Evolutionary conservation across 257 asterid species (phyloP), one percentile per base, ranked within the genome.

Genomic region (Echites panduratus): DNA sequence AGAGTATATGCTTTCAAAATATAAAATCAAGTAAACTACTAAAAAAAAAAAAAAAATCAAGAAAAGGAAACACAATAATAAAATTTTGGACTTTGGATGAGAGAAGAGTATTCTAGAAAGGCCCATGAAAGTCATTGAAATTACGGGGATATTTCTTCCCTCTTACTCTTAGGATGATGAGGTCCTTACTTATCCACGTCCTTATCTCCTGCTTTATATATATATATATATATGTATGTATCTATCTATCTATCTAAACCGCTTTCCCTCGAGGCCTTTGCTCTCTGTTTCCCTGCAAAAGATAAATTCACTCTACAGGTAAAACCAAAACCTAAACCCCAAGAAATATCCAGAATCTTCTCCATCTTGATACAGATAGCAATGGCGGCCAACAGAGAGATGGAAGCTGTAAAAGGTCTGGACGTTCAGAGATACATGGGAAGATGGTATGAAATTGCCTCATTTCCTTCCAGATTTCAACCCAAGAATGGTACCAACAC

Each of bases 391-490:
- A 78, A 66, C 63, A 87, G 89, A 50, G 90, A 79, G 68, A 85
- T 91, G 96, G 84, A 85, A 69, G 92, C 82, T 43, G 95, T 88
- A 26, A 89, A 79, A 71, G 83, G 84, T 44, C 49, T 94, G 65
- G 87, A 89, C 44, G 0, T 88, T 7, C 79, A 87, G 75, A 87
- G 75, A 71, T 94, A 94, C 76, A 91, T 88, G 96, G 99, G 99
- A 0, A 86, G 96, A 57, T 94, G 99, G 99, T 91, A 91, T 50
- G 97, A 94, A 74, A 84, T 94, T 5, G 99, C 96, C 32, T 89
- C 97, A 26, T 87, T 94, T 43, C 99, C 95, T 14, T 86, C 95
- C 0, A 38, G 76, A 7, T 85, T 86, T 78, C 95, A 89, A 80
- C 99, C 99, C 38, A 94, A 71, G 52, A 73, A 64, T 38, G 92